A percentile compares a stretch with the other conserved stretches of the same genome.
Conservation (phyloP, 257 asterid species). For the Solanum arcanum region DNA sequence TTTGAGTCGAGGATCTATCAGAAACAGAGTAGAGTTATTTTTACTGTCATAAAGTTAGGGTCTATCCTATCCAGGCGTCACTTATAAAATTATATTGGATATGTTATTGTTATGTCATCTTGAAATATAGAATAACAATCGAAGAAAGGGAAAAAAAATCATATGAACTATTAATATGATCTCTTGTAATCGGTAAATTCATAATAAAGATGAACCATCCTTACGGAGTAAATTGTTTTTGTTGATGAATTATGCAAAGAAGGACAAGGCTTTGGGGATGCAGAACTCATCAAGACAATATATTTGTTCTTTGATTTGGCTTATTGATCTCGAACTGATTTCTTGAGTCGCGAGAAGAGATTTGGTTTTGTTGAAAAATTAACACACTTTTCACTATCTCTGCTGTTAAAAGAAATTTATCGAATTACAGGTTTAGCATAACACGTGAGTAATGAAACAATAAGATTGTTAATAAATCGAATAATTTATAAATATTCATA, state of each 20-base stretch:
- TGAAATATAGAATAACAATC: not conserved
- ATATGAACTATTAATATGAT: not conserved
- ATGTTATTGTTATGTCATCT: not conserved
- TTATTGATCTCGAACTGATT: not conserved
- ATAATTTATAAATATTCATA: not conserved
- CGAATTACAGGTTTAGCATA: rapidly evolving
- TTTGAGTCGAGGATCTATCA: not conserved
- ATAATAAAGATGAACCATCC: not conserved
- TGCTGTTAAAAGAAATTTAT: rapidly evolving
- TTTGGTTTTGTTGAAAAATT: not conserved
- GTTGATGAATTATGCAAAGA: not conserved
- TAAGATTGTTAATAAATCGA: no score
- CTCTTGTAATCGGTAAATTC: rapidly evolving
- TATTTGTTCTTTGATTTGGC: not conserved
- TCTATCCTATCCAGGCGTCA: no score
- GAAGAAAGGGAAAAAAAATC: not conserved
- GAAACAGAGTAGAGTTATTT: no score
- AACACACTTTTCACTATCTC: not conserved
- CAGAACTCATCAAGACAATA: not conserved
- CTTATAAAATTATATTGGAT: no score
- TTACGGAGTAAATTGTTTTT: no score
- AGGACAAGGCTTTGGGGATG: not conserved
- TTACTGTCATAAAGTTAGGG: no score
- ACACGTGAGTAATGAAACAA: not conserved
- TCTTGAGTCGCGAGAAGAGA: not conserved